Evolutionary conservation across 164 flowering plant species (phyloP), one percentile per base, ranked within the genome.

Genomic region (Nelumbo lutea): DNA sequence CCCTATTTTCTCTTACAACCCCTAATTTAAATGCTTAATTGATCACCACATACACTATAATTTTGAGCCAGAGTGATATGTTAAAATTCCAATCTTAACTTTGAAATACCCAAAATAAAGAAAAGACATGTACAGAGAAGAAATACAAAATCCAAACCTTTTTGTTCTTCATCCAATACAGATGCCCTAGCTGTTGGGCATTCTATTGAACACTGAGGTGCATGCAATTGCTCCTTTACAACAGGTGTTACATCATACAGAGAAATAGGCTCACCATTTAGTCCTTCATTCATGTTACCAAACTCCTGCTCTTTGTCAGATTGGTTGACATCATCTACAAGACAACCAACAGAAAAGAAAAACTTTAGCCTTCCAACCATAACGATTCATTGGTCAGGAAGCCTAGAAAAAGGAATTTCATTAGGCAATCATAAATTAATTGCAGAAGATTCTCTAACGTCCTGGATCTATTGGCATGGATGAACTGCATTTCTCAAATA

Each of bases 251-350:
- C 75, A 50, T 66, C 55, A 57, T 44, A 8, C 13, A 44, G 40
- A 2, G 70, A 58, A 70, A 41, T 64, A 69, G 59, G 42, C 41
- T 59, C 73, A 13, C 42, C 11, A 9, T 48, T 70, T 44, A 51
- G 44, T 70, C 59, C 73, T 65, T 73, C 78, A 69, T 59, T 44
- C 9, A 76, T 70, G 44, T 62, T 7, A 67, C 9, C 58, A 45
- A 41, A 50, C 53, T 52, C 74, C 62, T 66, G 73, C 44, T 79
- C 86, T 77, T 77, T 75, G 57, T 77, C 83, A 62, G 80, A 65
- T 65, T 76, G 83, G 27, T 78, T 77, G 56, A 83, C 73, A 70
- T 85, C 93, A 86, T 86, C 97, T 85, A 65, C 6, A 51, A 64
- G 59, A 69, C 65, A 59, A 38, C 38, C 48, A 5, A 9, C 47